These are phyloP conservation scores for Mollisia scopiformis DNA, from an alignment of 2,329 filamentous ascomycete species.

Conservation along the genomic window DNA sequence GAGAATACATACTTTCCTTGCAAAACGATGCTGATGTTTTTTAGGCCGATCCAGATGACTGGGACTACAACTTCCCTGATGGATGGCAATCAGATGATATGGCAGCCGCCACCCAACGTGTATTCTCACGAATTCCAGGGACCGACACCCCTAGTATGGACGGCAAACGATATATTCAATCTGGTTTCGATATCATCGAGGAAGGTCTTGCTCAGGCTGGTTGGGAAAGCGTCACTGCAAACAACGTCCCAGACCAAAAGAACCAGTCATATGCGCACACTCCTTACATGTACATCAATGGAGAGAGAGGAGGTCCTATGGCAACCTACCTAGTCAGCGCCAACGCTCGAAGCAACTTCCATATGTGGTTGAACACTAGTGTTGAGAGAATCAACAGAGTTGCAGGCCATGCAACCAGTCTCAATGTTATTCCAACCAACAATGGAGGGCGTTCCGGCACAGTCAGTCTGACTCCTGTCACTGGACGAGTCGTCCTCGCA, in stretches of 20 bases:
- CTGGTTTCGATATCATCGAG: constrained; percentile 66
- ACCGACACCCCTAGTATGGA: constrained; percentile 69
- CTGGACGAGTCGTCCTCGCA: constrained; percentile 69
- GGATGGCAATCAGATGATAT: constrained; percentile 73
- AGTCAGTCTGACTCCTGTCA: constrained; percentile 59
- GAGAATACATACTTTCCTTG: constrained; percentile 13
- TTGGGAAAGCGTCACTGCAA: constrained; percentile 66
- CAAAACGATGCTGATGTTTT: constrained; percentile 15
- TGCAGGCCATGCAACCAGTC: constrained; percentile 64
- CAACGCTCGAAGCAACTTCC: constrained; percentile 63
- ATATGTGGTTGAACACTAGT: constrained; percentile 66
- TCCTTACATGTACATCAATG: constrained; percentile 68
- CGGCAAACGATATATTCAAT: constrained; percentile 66
- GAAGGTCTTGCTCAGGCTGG: constrained; percentile 60
- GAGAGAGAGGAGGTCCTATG: constrained; percentile 70
- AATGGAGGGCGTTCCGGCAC: constrained; percentile 59
- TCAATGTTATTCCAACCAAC: constrained; percentile 63
- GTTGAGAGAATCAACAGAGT: constrained; percentile 69
- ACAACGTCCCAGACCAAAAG: constrained; percentile 61
- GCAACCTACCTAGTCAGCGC: constrained; percentile 71
- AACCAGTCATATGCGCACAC: constrained; percentile 66
- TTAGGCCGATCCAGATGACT: constrained; percentile 64
- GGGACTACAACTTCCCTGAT: constrained; percentile 71
- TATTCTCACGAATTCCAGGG: constrained; percentile 72
- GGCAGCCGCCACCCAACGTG: constrained; percentile 57